Evolutionary conservation across 106 monocot genomes (phyloP).

Genomic region (Gastrodia elata): DNA sequence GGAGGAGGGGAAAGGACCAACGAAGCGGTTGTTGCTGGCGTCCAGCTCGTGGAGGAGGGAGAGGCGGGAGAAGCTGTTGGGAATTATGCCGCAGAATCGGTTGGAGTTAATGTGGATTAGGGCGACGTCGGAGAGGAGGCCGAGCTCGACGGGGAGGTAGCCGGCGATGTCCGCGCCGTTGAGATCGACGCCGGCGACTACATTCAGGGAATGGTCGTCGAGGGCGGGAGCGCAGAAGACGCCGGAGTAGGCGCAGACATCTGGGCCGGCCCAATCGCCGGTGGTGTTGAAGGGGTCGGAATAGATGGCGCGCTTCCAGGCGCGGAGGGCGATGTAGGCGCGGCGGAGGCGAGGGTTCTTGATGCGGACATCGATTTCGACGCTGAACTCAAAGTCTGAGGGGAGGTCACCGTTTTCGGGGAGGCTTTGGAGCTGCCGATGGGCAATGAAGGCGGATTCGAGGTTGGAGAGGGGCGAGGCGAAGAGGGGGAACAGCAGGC

Average conservation of each 20-base stretch:
- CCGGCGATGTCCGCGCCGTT: constrained; percentile 74
- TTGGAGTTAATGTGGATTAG: constrained; percentile 79
- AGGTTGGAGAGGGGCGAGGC: neutral
- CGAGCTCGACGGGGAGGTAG: constrained; percentile 59
- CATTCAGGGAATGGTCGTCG: constrained; percentile 15
- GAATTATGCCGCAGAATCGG: constrained; percentile 62
- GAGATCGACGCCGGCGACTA: constrained; percentile 66
- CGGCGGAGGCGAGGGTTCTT: constrained; percentile 20
- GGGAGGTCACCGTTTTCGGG: constrained; percentile 25
- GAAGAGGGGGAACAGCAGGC: neutral
- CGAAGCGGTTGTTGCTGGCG: constrained; percentile 66
- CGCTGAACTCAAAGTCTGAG: constrained; percentile 8
- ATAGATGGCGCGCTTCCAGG: constrained; percentile 39
- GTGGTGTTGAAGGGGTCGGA: constrained; percentile 40
- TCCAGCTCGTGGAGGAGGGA: constrained; percentile 54
- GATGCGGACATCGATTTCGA: constrained; percentile 12
- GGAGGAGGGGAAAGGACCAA: constrained; percentile 44
- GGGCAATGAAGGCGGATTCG: constrained; percentile 12
- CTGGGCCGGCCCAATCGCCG: constrained; percentile 28
- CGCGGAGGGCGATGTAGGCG: constrained; percentile 44
- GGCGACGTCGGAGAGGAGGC: constrained; percentile 46
- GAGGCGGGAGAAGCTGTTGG: constrained; percentile 24
- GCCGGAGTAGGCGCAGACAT: constrained; percentile 34
- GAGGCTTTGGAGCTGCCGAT: constrained; percentile 28
- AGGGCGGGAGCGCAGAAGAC: constrained; percentile 33